Evolutionary conservation across 352 stramenopile species (phyloP).

Genomic region (Phytophthora sansomeana): DNA sequence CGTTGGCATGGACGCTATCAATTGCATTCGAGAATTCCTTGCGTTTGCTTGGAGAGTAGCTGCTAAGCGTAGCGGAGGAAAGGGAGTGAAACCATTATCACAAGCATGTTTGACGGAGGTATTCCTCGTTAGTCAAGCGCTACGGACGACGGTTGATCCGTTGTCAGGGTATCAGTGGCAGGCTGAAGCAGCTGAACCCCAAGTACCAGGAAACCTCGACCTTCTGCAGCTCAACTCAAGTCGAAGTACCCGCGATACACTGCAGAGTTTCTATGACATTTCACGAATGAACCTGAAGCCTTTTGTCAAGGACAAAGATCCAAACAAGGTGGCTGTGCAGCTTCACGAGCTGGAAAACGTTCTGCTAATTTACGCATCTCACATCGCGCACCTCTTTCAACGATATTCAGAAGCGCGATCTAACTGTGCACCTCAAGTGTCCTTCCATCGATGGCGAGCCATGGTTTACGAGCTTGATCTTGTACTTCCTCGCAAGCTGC

Average conservation of each 20-base stretch:
- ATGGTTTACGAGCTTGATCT: conserved; percentile 47
- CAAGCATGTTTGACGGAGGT: conserved; percentile 55
- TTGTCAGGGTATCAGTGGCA: conserved; percentile 24
- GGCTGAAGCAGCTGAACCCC: background rate
- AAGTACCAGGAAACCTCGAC: background rate
- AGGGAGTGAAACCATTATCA: background rate
- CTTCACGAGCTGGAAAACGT: conserved; percentile 46
- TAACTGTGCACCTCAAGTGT: conserved; percentile 36
- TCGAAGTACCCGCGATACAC: background rate
- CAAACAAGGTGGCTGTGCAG: background rate
- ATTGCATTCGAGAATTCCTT: conserved; percentile 52
- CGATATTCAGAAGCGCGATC: conserved; percentile 41
- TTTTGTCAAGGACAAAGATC: conserved; percentile 1
- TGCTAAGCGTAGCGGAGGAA: conserved; percentile 34
- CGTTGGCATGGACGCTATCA: conserved; percentile 12
- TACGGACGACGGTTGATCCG: conserved; percentile 33
- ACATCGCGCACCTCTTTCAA: conserved; percentile 56
- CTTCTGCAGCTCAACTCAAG: conserved; percentile 8
- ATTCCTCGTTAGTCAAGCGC: conserved; percentile 47
- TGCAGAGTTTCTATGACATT: conserved; percentile 42
- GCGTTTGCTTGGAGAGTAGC: conserved; percentile 52
- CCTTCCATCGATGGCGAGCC: conserved; percentile 38
- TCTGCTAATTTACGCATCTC: conserved; percentile 47
- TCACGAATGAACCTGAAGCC: conserved; percentile 19
- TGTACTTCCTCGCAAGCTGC: conserved; percentile 34